Percentiles rank a stretch among this genome's conserved stretches.
phyloP scores from a whole-genome alignment of 2,329 filamentous ascomycete genomes.

The Rhynchosporium graminicola region DNA sequence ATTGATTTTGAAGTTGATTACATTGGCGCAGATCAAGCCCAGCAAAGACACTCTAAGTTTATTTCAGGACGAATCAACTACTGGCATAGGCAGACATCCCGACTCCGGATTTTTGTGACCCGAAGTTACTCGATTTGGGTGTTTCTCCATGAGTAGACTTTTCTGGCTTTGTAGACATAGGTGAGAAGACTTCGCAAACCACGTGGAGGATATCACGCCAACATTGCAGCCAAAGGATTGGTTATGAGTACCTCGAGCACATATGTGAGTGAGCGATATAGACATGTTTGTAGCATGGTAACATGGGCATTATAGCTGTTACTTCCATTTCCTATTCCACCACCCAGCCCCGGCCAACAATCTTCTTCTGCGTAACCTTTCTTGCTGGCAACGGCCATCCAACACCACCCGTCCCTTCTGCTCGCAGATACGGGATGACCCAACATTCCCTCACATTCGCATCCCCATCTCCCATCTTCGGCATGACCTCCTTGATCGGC shows the following conservation, averaged over 20 bases:
- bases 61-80: too few relatives aligned
- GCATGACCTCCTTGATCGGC: constrained; percentile 78
- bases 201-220: neutral
- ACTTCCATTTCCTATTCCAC: constrained; percentile 33
- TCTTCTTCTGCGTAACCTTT: constrained; percentile 79
- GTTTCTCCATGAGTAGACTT: too few relatives aligned
- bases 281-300: constrained; percentile 2
- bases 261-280: neutral
- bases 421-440: constrained; percentile 75
- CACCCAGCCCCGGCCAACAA: constrained; percentile 73
- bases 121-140: too few relatives aligned
- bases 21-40: too few relatives aligned
- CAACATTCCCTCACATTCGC: constrained; percentile 68
- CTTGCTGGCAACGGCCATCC: constrained; percentile 87
- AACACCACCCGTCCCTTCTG: constrained; percentile 64
- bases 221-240: neutral
- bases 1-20: too few relatives aligned
- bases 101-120: too few relatives aligned
- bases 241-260: too few relatives aligned
- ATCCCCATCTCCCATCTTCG: constrained; percentile 46
- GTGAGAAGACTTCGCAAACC: too few relatives aligned
- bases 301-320: neutral
- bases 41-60: too few relatives aligned
- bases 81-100: too few relatives aligned
- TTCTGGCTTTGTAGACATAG: too few relatives aligned